Percentiles rank a stretch among this genome's conserved stretches.
These are phyloP conservation scores for Clathrospora elynae DNA, from an alignment of 2,329 filamentous ascomycete species.

Conservation along the genomic window DNA sequence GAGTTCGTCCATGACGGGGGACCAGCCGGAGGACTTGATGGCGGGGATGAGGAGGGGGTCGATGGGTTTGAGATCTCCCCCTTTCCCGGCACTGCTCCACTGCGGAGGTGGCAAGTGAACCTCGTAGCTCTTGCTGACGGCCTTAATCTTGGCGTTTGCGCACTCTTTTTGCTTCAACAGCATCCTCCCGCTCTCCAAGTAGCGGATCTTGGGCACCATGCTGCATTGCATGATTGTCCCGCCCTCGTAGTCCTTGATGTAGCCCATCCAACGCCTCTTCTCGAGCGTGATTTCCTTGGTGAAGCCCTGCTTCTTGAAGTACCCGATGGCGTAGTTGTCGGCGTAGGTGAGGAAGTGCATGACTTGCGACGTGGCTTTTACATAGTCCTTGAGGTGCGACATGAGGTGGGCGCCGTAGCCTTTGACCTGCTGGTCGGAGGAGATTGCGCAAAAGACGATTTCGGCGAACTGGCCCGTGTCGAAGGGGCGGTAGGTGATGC, in stretches of 20 bases:
- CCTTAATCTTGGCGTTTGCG: conserved; percentile 91
- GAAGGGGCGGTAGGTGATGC: conserved; percentile 96
- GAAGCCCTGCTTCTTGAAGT: conserved; percentile 99
- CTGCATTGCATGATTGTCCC: conserved; percentile 99
- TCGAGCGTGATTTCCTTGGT: conserved; percentile 97
- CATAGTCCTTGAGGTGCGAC: conserved; percentile 97
- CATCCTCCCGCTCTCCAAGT: conserved; percentile 91
- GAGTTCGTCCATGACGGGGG: conserved; percentile 95
- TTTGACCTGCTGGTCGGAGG: conserved; percentile 97
- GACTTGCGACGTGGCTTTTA: conserved; percentile 93
- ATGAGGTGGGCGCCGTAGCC: conserved; percentile 97
- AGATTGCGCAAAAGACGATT: conserved; percentile 98
- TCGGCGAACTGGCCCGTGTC: conserved; percentile 91
- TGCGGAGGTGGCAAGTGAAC: conserved; percentile 83
- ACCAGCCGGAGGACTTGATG: conserved; percentile 91
- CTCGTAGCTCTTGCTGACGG: conserved; percentile 85
- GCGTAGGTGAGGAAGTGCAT: conserved; percentile 99
- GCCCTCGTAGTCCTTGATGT: conserved; percentile 99
- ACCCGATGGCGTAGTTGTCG: conserved; percentile 98
- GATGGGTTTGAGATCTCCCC: conserved; percentile 67
- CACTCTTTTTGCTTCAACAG: conserved; percentile 96
- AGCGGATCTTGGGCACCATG: conserved; percentile 93
- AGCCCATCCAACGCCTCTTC: conserved; percentile 94
- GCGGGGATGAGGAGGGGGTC: conserved; percentile 85
- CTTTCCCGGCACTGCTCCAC: conserved; percentile 85